These are phyloP conservation scores for Leccinum fibrillosum DNA, from an alignment of 768 basidiomycete genomes.

Conservation along the genomic window DNA sequence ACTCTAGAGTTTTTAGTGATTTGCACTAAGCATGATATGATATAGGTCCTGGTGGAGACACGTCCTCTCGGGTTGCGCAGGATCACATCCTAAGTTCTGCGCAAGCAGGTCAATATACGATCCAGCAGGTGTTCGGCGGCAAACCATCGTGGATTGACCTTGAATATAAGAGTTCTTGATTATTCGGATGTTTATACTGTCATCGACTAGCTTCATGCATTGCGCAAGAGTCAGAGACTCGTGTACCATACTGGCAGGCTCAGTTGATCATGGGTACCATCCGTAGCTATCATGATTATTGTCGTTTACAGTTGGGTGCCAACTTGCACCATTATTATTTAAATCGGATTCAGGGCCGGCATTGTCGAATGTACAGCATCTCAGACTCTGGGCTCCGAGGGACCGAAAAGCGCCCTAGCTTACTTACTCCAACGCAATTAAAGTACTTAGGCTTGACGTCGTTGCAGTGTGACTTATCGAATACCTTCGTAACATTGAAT, in stretches of 20 bases:
- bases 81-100: neutral
- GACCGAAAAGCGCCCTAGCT: too few relatives aligned
- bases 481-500: too few relatives aligned
- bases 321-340: too few relatives aligned
- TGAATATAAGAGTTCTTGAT: neutral
- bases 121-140: neutral
- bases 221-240: neutral
- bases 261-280: neutral
- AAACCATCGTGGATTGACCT: neutral
- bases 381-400: too few relatives aligned
- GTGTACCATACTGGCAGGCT: neutral
- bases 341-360: too few relatives aligned
- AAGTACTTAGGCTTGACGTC: too few relatives aligned
- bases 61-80: neutral
- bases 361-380: too few relatives aligned
- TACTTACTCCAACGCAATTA: too few relatives aligned
- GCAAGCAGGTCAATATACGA: neutral
- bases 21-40: neutral
- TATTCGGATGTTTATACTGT: neutral
- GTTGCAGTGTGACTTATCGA: too few relatives aligned
- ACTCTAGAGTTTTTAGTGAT: too few relatives aligned
- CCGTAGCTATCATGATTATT: neutral
- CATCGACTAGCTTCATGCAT: neutral
- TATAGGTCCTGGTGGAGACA: neutral
- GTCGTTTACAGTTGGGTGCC: neutral